These are phyloP conservation scores for Wolfiporia cocos DNA, from an alignment of 1,284 basidiomycete species.

Conservation along the genomic window DNA sequence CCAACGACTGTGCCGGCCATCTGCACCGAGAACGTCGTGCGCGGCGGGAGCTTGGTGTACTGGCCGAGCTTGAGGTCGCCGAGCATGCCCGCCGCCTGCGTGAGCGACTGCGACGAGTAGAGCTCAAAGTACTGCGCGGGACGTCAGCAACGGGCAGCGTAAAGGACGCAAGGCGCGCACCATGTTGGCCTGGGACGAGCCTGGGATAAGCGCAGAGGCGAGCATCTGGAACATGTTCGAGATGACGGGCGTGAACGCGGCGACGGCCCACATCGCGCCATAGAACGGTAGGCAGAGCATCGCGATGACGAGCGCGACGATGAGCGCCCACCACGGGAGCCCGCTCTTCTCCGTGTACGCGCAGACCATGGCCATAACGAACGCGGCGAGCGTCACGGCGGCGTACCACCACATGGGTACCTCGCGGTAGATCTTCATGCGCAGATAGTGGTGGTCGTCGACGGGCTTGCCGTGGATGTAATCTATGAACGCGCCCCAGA, in stretches of 20 bases:
- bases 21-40: slow-evolving; percentile 45
- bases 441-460: slow-evolving; percentile 6
- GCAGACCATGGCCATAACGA: slow-evolving; percentile 35
- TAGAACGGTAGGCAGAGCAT: slow-evolving; percentile 39
- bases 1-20: slow-evolving; percentile 41
- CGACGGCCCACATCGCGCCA: slow-evolving; percentile 14
- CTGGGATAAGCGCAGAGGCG: slow-evolving; percentile 31
- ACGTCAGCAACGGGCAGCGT: neutral
- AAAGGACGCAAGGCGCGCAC: slow-evolving; percentile 8
- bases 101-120: slow-evolving; percentile 27
- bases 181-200: slow-evolving; percentile 39
- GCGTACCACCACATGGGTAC: slow-evolving; percentile 44
- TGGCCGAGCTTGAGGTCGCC: slow-evolving; percentile 42
- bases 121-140: slow-evolving; percentile 26
- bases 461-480: slow-evolving; percentile 8
- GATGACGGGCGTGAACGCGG: slow-evolving; percentile 22
- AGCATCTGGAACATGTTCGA: slow-evolving; percentile 27
- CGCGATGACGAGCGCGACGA: slow-evolving; percentile 36
- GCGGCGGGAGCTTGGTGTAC: slow-evolving; percentile 37
- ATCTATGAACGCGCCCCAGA: slow-evolving; percentile 33
- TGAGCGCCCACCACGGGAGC: slow-evolving; percentile 44
- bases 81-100: slow-evolving; percentile 29
- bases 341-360: slow-evolving; percentile 40
- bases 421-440: slow-evolving; percentile 20
- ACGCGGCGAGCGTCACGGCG: slow-evolving; percentile 30